phyloP scores from a whole-genome alignment of 2,329 filamentous ascomycete species.

The Hymenoscyphus scutula region DNA sequence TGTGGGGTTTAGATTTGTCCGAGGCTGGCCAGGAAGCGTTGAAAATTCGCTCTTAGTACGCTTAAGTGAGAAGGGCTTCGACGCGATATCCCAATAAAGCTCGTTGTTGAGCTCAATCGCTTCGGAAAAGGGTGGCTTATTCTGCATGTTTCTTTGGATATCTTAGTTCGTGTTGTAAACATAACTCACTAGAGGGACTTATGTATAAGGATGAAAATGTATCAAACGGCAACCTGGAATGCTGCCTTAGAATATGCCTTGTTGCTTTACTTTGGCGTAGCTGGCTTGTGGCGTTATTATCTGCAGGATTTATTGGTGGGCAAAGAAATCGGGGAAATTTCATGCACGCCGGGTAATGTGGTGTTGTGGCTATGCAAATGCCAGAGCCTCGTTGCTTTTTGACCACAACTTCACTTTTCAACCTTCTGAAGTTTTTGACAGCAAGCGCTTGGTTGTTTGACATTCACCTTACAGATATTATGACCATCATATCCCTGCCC shows the following conservation, averaged over 20 bases:
- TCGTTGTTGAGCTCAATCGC: background rate
- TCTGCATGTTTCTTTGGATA: background rate
- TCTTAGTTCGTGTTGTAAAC: background rate
- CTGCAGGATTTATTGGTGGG: no score
- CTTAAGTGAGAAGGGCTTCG: background rate
- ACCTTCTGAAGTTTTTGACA: background rate
- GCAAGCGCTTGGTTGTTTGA: background rate
- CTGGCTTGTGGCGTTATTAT: no score
- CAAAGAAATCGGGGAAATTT: no score
- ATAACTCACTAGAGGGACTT: background rate
- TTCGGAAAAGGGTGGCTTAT: background rate
- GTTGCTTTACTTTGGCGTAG: no score
- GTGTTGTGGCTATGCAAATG: no score
- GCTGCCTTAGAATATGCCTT: background rate
- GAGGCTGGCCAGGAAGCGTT: slow-evolving; percentile 1
- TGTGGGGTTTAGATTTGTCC: background rate
- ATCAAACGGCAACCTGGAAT: background rate
- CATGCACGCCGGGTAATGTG: no score
- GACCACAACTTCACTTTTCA: no score
- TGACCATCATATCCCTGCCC: no score
- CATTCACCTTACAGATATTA: no score
- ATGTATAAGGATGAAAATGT: background rate
- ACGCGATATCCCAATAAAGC: background rate
- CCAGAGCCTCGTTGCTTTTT: no score
- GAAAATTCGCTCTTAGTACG: background rate